phyloP scores from a whole-genome alignment of 2,329 filamentous ascomycete species.

The Davidsoniella eucalypti region DNA sequence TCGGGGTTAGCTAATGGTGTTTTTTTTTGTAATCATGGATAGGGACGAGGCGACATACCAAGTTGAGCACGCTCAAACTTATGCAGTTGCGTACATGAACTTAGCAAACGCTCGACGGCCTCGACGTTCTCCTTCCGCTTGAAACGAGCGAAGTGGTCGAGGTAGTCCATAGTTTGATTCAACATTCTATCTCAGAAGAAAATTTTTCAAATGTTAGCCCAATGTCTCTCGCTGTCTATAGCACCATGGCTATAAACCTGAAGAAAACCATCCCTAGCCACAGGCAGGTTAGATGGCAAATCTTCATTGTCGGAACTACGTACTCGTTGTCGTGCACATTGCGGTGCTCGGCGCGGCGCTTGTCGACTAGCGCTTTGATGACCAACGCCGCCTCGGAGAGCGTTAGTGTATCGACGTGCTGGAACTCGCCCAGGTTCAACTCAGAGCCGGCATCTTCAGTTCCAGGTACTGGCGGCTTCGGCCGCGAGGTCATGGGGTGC shows the following conservation, averaged over 20 bases:
- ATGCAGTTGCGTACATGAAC: constrained; percentile 61
- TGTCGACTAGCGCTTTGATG: constrained; percentile 73
- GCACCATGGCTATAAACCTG: background rate
- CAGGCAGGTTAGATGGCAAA: background rate
- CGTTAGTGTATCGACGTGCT: constrained; percentile 78
- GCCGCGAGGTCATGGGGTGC: constrained; percentile 35
- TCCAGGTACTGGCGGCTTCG: constrained; percentile 51
- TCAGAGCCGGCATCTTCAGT: constrained; percentile 76
- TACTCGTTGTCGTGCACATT: constrained; percentile 75
- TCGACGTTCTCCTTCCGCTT: constrained; percentile 90
- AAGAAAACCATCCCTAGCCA: background rate
- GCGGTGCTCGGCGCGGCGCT: constrained; percentile 63
- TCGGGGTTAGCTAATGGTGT: constrained; percentile 2
- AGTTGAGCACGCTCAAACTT: constrained; percentile 90
- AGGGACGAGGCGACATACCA: constrained; percentile 33
- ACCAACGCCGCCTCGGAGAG: constrained; percentile 84
- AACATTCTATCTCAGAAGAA: constrained; percentile 42
- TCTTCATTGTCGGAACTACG: constrained; percentile 19
- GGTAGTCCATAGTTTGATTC: constrained; percentile 76
- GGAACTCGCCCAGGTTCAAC: constrained; percentile 83
- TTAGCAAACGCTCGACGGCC: constrained; percentile 77
- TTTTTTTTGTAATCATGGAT: background rate
- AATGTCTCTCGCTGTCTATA: background rate
- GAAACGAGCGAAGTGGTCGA: constrained; percentile 89
- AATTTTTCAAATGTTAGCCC: background rate